Base-by-base conservation (phyloP, 2,329 filamentous ascomycete genomes). In the Zalaria obscura region DNA sequence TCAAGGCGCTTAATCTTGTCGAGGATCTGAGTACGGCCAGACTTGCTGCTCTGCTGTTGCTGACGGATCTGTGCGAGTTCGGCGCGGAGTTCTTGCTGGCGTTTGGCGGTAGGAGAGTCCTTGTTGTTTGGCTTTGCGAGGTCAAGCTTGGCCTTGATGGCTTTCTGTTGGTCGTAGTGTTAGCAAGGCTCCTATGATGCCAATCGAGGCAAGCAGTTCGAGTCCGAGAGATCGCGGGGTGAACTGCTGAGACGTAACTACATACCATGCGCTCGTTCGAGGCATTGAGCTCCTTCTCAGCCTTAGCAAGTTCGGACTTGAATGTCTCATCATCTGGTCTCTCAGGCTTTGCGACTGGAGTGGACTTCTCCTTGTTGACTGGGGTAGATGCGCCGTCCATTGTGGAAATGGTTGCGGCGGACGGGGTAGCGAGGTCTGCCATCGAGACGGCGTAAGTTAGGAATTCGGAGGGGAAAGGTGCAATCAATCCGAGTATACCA, bases 1-100 rank as follows among this genome's bases (percentile, higher is more conserved):
- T 96, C 88, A 45, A 94, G 77, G 52, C 80, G 79, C 75, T 91
- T 93, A 68, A 95, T 83, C 67, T 93, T 85, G 55, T 95, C 88
- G 55, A 85, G 75, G 62, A 88, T 80, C 57, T 74, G 72, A 53
- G 73, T 75, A 42, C 88, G 83, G 41, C 82, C 78, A 45, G 78
- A 75, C 73, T 98, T 98, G 69, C 85, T 83, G 45, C 77, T 80
- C 52, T 80, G 80, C 68, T 96, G 91, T 68, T 91, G 81, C 62
- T 80, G 75, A 48, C 84, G 81, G 63, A 98, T 95, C 51, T 82
- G 75, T 58, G 80, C 81, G 55, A 87, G 75, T 66, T 96, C 77
- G 41, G 77, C 69, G 55, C 86, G 82, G 50, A 96, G 78, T 63
- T 94, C 86, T 61, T 85, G 76, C 57, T 87, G 83, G 59, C 80